Evolutionary conservation across 345 rosid species (phyloP).

Genomic region (Brassica napus): DNA sequence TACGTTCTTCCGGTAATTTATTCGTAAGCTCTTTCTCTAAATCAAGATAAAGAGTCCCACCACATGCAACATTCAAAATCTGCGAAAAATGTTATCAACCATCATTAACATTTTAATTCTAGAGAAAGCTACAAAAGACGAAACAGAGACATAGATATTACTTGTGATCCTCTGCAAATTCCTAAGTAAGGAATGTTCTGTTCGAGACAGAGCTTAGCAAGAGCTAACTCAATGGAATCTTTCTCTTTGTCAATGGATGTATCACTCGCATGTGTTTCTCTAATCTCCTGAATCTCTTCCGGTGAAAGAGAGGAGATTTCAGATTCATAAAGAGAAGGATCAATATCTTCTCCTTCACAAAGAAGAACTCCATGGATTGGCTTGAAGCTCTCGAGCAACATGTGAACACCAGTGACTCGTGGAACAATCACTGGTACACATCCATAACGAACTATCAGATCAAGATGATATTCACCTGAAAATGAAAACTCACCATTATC

Average conservation of each 20-base stretch:
- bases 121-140: constrained; percentile 3
- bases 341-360: constrained; percentile 77
- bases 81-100: neutral
- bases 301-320: constrained; percentile 59
- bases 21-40: constrained; percentile 60
- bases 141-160: constrained; percentile 18
- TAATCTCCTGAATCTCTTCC: constrained; percentile 73
- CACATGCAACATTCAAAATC: constrained; percentile 81
- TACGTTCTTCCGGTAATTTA: constrained; percentile 35
- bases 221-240: constrained; percentile 75
- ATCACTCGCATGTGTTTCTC: constrained; percentile 68
- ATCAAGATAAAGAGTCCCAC: constrained; percentile 72
- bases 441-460: constrained; percentile 60
- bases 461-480: constrained; percentile 71
- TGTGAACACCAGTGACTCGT: constrained; percentile 62
- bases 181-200: constrained; percentile 83
- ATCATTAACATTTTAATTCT: neutral
- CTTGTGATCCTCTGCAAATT: constrained; percentile 79
- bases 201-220: constrained; percentile 82
- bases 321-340: constrained; percentile 65
- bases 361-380: constrained; percentile 75
- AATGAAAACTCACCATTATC: neutral
- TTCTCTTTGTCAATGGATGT: constrained; percentile 79
- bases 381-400: constrained; percentile 62
- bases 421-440: constrained; percentile 72